These are phyloP conservation scores for Conoideocrella luteorostrata DNA, from an alignment of 2,329 filamentous ascomycete genomes.

Conservation along the genomic window DNA sequence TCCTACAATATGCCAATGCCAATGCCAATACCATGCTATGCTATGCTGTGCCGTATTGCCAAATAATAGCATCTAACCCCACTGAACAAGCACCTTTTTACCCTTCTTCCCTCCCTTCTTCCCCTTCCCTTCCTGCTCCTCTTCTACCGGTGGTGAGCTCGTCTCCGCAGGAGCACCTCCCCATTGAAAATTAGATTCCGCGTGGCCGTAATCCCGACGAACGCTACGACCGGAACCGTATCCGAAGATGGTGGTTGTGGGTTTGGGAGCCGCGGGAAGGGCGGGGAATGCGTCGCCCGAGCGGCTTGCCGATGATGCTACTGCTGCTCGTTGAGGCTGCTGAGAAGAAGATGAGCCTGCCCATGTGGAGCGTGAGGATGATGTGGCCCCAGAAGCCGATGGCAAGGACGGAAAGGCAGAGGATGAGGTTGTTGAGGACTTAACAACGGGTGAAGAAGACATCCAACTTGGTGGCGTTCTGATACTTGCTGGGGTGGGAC, in stretches of 20 bases:
- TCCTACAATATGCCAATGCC: too few relatives aligned
- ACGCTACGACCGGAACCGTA: constrained; percentile 50
- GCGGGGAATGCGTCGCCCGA: constrained; percentile 70
- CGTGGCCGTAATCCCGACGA: constrained; percentile 43
- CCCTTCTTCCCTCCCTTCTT: constrained; percentile 55
- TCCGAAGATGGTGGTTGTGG: constrained; percentile 54
- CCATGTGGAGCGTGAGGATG: constrained; percentile 17
- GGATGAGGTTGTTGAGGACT: constrained; percentile 13
- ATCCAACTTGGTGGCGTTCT: neutral
- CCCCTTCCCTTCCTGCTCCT: constrained; percentile 30
- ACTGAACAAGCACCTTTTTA: constrained; percentile 56
- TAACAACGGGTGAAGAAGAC: neutral
- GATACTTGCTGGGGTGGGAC: constrained; percentile 19
- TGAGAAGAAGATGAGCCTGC: constrained; percentile 25
- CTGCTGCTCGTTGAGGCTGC: constrained; percentile 28
- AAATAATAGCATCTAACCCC: constrained; percentile 51
- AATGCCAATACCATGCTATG: too few relatives aligned
- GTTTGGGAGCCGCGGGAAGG: constrained; percentile 70
- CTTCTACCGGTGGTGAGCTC: constrained; percentile 18
- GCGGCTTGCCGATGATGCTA: constrained; percentile 17
- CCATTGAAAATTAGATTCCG: constrained; percentile 50
- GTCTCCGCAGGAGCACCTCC: constrained; percentile 23
- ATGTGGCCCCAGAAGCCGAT: constrained; percentile 14
- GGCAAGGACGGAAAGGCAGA: constrained; percentile 41
- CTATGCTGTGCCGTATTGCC: neutral